These are phyloP conservation scores for Fusarium foetens DNA, from an alignment of 2,329 filamentous ascomycete species.

Conservation along the genomic window DNA sequence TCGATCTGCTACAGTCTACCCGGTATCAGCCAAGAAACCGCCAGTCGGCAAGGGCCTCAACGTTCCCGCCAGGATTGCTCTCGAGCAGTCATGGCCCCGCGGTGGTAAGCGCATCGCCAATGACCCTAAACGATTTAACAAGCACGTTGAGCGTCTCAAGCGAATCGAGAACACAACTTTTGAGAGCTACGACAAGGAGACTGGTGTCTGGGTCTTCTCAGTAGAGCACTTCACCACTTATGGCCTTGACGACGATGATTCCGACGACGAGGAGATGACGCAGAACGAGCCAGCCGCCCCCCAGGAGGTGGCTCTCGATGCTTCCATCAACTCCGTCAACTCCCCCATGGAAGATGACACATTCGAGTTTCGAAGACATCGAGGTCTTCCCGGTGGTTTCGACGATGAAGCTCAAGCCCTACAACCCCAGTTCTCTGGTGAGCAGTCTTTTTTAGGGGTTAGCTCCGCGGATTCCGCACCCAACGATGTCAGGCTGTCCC, in stretches of 20 bases:
- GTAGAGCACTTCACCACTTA: slow-evolving; percentile 99
- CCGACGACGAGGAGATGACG: slow-evolving; percentile 61
- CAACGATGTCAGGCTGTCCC: slow-evolving; percentile 66
- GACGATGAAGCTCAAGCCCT: slow-evolving; percentile 67
- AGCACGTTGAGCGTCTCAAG: slow-evolving; percentile 85
- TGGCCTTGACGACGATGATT: slow-evolving; percentile 81
- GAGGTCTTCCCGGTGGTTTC: slow-evolving; percentile 81
- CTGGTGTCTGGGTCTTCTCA: slow-evolving; percentile 88
- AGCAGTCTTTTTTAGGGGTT: slow-evolving; percentile 91
- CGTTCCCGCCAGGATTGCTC: slow-evolving; percentile 85
- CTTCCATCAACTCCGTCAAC: slow-evolving; percentile 39
- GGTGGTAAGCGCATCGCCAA: slow-evolving; percentile 62
- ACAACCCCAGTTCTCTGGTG: slow-evolving; percentile 65
- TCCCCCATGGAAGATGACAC: slow-evolving; percentile 63
- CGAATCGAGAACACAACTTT: slow-evolving; percentile 84
- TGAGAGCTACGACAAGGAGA: slow-evolving; percentile 79
- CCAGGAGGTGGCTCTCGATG: slow-evolving; percentile 33
- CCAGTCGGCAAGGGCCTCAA: slow-evolving; percentile 89
- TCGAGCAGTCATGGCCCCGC: slow-evolving; percentile 94
- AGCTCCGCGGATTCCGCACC: slow-evolving; percentile 85
- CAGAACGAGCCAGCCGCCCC: slow-evolving; percentile 32
- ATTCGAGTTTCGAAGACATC: slow-evolving; percentile 64
- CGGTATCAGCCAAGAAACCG: slow-evolving; percentile 79
- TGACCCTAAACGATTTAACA: slow-evolving; percentile 74
- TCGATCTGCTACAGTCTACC: slow-evolving; percentile 90